Percentiles rank a stretch among this genome's conserved stretches.
These are phyloP conservation scores for Pyrenochaeta sp. DNA, from an alignment of 2,329 filamentous ascomycete species.

Conservation along the genomic window DNA sequence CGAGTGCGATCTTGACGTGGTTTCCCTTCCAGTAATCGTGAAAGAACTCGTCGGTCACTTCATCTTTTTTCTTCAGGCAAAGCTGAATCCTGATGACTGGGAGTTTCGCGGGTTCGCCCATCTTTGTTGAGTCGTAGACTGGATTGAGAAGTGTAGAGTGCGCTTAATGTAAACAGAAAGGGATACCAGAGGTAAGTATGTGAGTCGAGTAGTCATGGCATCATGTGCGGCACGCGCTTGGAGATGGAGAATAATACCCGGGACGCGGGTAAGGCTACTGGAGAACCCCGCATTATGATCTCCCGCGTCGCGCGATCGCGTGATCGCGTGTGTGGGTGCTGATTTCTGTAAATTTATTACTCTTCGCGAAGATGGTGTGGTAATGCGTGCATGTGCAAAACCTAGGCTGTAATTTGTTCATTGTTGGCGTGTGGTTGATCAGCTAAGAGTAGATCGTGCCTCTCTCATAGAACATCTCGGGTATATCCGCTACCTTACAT, in stretches of 20 bases:
- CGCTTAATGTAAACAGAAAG: not conserved
- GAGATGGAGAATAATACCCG: not conserved
- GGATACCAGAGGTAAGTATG: not conserved
- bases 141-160: not conserved
- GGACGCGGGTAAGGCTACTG: not conserved
- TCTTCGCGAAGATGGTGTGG: not conserved
- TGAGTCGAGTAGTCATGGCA: not conserved
- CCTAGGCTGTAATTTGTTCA: not conserved
- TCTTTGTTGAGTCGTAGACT: not conserved
- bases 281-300: not conserved
- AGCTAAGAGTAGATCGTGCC: not conserved
- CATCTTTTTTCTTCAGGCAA: not conserved
- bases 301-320: not conserved
- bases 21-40: not conserved
- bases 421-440: not conserved
- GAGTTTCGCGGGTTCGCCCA: not conserved
- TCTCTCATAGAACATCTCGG: conserved; percentile 4
- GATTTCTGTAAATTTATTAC: no score
- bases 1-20: not conserved
- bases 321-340: no score
- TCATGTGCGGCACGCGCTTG: not conserved
- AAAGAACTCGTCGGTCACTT: not conserved
- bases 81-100: not conserved
- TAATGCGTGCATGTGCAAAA: not conserved
- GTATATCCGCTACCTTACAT: conserved; percentile 9